Evolutionary conservation across 1,284 basidiomycete species (phyloP).

Genomic region (Takashimella koratensis): DNA sequence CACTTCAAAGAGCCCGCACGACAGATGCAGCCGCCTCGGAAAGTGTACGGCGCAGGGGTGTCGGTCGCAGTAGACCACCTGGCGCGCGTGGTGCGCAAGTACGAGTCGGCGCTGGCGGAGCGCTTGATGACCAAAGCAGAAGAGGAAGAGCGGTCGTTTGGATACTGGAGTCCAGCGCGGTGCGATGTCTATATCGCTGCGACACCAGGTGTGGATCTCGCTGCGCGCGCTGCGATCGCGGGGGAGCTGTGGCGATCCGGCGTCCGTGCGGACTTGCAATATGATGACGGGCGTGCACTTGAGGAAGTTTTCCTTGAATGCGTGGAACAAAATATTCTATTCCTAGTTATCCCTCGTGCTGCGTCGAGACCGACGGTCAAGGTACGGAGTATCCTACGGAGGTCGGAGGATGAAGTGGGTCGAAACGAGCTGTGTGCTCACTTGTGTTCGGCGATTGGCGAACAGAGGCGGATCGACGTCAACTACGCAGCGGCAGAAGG

Average conservation of each 20-base stretch:
- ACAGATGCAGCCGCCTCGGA: slow-evolving; percentile 25
- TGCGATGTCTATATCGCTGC: slow-evolving; percentile 57
- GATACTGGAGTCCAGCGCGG: slow-evolving; percentile 47
- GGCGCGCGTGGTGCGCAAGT: slow-evolving; percentile 49
- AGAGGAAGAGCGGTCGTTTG: slow-evolving; percentile 52
- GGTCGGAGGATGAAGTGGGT: slow-evolving; percentile 27
- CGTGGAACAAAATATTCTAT: slow-evolving; percentile 48
- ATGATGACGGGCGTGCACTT: slow-evolving; percentile 48
- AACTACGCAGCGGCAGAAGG: slow-evolving; percentile 36
- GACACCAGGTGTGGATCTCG: slow-evolving; percentile 50
- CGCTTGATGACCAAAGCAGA: slow-evolving; percentile 49
- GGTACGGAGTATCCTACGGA: slow-evolving; percentile 32
- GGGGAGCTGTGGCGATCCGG: slow-evolving; percentile 56
- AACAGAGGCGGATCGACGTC: slow-evolving; percentile 47
- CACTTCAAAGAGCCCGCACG: slow-evolving; percentile 50
- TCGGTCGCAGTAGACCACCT: slow-evolving; percentile 55
- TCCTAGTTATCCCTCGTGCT: slow-evolving; percentile 43
- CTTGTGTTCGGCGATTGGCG: slow-evolving; percentile 39
- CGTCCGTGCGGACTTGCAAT: slow-evolving; percentile 56
- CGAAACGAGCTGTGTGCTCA: slow-evolving; percentile 41
- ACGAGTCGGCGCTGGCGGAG: slow-evolving; percentile 47
- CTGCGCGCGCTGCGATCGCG: slow-evolving; percentile 51
- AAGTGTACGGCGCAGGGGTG: slow-evolving; percentile 54
- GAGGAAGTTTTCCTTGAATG: slow-evolving; percentile 47
- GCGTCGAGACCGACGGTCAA: slow-evolving; percentile 40